These are phyloP conservation scores for Linum tenue DNA, from an alignment of 345 rosid species.

Conservation along the genomic window DNA sequence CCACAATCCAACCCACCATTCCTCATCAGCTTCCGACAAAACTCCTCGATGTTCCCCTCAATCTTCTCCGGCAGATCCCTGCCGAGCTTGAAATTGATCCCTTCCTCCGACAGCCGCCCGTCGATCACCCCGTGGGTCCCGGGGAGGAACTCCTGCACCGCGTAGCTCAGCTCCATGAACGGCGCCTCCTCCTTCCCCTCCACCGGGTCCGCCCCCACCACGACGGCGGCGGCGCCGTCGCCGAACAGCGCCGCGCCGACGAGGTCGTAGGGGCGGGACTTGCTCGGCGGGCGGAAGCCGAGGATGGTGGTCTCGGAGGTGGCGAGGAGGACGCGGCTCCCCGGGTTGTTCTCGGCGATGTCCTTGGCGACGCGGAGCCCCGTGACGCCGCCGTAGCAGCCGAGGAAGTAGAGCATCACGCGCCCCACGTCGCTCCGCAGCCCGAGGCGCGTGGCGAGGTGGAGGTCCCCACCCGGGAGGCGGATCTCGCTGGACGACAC, in stretches of 20 bases:
- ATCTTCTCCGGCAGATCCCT: constrained; percentile 92
- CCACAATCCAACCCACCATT: constrained; percentile 29
- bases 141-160: constrained; percentile 75
- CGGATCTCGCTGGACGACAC: constrained; percentile 96
- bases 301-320: constrained; percentile 91
- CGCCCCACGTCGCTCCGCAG: constrained; percentile 71
- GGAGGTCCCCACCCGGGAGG: constrained; percentile 82
- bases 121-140: constrained; percentile 69
- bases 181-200: constrained; percentile 39
- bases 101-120: constrained; percentile 84
- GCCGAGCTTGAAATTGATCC: constrained; percentile 77
- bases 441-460: constrained; percentile 75
- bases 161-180: constrained; percentile 80
- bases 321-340: constrained; percentile 73
- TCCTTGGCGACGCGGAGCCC: constrained; percentile 93
- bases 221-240: constrained; percentile 86
- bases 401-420: constrained; percentile 72
- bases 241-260: constrained; percentile 97
- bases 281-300: constrained; percentile 88
- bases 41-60: constrained; percentile 74
- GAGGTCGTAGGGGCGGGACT: constrained; percentile 75
- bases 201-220: constrained; percentile 65
- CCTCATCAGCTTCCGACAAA: constrained; percentile 57
- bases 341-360: constrained; percentile 89
- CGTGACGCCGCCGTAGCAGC: constrained; percentile 93